Evolutionary conservation across 192 early-diverging fungal genomes (phyloP).

Genomic region (Coemansia sp.): DNA sequence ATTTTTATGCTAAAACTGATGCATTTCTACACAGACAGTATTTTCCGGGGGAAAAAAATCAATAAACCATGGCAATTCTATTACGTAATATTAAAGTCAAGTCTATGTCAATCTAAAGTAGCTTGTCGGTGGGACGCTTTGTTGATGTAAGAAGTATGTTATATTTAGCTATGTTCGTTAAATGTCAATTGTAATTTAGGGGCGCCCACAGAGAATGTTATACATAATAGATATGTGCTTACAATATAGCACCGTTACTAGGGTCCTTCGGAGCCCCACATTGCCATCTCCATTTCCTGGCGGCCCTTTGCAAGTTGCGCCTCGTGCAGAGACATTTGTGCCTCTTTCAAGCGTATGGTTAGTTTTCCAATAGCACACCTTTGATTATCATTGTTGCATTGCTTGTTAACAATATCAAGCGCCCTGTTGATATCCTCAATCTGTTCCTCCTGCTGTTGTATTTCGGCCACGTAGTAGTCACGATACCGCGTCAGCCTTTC

Average conservation of each 20-base stretch:
- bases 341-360: slow-evolving; percentile 22
- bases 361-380: slow-evolving; percentile 22
- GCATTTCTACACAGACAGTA: too few relatives aligned
- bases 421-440: slow-evolving; percentile 34
- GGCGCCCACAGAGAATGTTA: not conserved
- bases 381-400: slow-evolving; percentile 3
- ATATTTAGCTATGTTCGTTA: not conserved
- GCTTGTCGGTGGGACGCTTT: too few relatives aligned
- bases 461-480: slow-evolving; percentile 30
- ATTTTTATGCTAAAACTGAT: not conserved
- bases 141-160: not conserved
- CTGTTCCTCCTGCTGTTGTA: slow-evolving; percentile 30
- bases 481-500: slow-evolving; percentile 33
- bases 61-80: not conserved
- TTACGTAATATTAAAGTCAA: not conserved
- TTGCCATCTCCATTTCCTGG: slow-evolving; percentile 33
- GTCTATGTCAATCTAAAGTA: too few relatives aligned
- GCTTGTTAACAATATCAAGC: slow-evolving; percentile 9
- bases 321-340: slow-evolving; percentile 26
- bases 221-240: not conserved
- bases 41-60: too few relatives aligned
- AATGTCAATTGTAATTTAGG: not conserved
- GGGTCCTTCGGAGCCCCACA: slow-evolving; percentile 9
- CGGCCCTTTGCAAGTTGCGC: slow-evolving; percentile 34
- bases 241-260: not conserved